Evolutionary conservation across 106 monocot genomes (phyloP), one percentile per base, ranked within the genome.

Genomic region (Triglochin maritima): DNA sequence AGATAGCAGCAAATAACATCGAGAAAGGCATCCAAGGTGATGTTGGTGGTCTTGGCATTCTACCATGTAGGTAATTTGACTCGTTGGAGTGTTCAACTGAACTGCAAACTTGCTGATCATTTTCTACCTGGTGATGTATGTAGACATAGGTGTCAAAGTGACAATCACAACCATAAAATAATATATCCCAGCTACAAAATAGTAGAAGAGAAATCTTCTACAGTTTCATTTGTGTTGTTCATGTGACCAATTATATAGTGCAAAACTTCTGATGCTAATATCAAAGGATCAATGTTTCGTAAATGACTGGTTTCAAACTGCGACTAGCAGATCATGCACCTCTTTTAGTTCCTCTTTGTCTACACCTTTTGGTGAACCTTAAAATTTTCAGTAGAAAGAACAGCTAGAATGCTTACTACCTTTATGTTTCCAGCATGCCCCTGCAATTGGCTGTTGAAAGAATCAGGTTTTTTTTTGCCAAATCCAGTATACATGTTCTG

Each of bases 401-500:
- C 47, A 17, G 17, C 47, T 7, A 51, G 17, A 58, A 69, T 52
- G 42, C 59, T 55, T 60, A 67, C 66, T 45, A 67, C 16, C 60
- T 56, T 12, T 16, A 13, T n/a, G 46, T 65, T 51, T 49, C 49
- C 49, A 4, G 9, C 50, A 65, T 68, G 52, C 56, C 74, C 86
- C 80, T 82, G 69, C 49, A 72, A 45, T 70, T 58, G 49, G 55
- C 75, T 74, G 63, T 63, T 29, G 17, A 66, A 68, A 58, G 74
- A 72, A 59, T 67, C 72, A 64, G 79, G 72, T 77, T 64, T 78
- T 65, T 73, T 72, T 65, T 80, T 58, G 14, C 17, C 59, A 47
- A 85, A 81, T 17, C 50, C 59, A 62, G 75, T 66, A 81, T 79
- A 87, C 61, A 56, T 62, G 66, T 70, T 79, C 69, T 77, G 83